Percentiles rank a stretch among this genome's conserved stretches.
Evolutionary conservation across 768 basidiomycete species (phyloP).

Genomic region (Tulasnella sp.): DNA sequence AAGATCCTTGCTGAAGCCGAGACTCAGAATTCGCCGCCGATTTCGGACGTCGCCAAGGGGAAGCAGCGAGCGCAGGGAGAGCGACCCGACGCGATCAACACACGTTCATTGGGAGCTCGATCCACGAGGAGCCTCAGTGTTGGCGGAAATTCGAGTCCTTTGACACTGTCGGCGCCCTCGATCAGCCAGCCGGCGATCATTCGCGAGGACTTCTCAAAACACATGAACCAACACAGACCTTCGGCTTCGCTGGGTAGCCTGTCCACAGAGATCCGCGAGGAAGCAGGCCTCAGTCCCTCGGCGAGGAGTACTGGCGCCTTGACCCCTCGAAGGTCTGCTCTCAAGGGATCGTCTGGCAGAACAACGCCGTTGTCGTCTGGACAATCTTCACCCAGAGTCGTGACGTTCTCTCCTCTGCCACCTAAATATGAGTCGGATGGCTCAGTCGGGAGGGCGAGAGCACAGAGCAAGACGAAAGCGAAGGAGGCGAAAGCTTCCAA

Average conservation of each 20-base stretch:
- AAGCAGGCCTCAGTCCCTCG: neutral
- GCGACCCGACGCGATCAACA: neutral
- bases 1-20: slow-evolving; percentile 10
- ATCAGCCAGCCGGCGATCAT: neutral
- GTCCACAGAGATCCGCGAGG: neutral
- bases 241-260: neutral
- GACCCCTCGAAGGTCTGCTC: neutral
- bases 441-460: neutral
- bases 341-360: neutral
- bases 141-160: neutral
- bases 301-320: neutral
- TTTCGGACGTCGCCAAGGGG: neutral
- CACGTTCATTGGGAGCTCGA: neutral
- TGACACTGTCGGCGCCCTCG: neutral
- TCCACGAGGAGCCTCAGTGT: neutral
- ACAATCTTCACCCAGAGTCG: neutral
- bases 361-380: slow-evolving; percentile 8
- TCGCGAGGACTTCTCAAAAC: neutral
- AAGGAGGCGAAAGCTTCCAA: neutral
- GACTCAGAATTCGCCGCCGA: neutral
- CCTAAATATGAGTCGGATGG: slow-evolving; percentile 10
- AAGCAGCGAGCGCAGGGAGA: slow-evolving; percentile 10
- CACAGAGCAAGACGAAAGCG: neutral
- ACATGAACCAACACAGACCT: neutral
- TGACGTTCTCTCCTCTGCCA: slow-evolving; percentile 8